Conservation (phyloP, 495 filamentous ascomycete species). For the Trichoderma gamsii region DNA sequence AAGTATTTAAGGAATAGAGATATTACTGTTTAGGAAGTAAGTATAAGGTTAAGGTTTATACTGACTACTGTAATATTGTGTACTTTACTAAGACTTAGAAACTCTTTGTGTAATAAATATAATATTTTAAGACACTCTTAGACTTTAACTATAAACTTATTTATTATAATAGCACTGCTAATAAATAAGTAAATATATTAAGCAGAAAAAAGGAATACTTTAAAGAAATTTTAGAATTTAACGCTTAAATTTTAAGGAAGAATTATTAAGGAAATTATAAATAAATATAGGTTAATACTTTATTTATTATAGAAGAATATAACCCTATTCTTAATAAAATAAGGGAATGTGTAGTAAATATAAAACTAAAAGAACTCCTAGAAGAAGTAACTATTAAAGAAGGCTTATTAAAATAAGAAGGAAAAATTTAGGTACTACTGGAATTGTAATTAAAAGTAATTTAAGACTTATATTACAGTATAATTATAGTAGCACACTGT, state of each 20-base stretch:
- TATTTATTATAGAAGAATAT: slow-evolving; percentile 38
- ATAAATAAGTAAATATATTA: too few species aligned
- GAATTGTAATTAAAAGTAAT: slow-evolving; percentile 29
- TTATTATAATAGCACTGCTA: too few species aligned
- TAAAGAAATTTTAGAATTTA: slow-evolving; percentile 26
- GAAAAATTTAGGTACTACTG: slow-evolving; percentile 30
- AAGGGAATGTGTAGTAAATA: slow-evolving; percentile 24
- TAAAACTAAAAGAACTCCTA: slow-evolving; percentile 19
- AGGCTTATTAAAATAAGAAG: not conserved
- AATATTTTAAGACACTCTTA: too few species aligned
- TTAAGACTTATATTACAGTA: slow-evolving; percentile 26
- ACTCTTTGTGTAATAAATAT: too few species aligned
- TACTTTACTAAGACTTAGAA: too few species aligned
- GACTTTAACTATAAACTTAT: too few species aligned
- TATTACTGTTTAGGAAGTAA: too few species aligned
- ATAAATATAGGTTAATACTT: slow-evolving; percentile 34
- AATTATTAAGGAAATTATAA: slow-evolving; percentile 19
- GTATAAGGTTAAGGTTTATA: too few species aligned
- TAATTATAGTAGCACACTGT: slow-evolving; percentile 19
- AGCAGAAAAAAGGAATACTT: too few species aligned
- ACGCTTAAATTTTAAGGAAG: slow-evolving; percentile 24
- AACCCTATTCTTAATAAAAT: slow-evolving; percentile 32
- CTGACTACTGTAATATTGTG: too few species aligned
- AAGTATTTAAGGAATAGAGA: too few species aligned
- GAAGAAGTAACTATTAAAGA: too few species aligned